Evolutionary conservation across 345 rosid genomes (phyloP).

Genomic region (Aurinia saxatilis): DNA sequence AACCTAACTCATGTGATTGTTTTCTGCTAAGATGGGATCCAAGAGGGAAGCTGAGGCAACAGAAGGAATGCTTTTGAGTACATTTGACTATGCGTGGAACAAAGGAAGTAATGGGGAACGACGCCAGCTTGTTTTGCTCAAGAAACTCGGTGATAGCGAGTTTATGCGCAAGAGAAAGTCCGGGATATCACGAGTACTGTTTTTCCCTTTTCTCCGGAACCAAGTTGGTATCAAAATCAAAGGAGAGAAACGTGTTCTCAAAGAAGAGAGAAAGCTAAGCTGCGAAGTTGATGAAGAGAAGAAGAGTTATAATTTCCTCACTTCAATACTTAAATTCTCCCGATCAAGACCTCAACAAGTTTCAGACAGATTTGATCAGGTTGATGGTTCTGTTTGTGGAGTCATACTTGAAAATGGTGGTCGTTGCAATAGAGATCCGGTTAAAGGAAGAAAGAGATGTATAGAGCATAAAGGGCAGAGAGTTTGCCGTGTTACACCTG

Average conservation of each 20-base stretch:
- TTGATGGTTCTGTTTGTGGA: constrained; percentile 38
- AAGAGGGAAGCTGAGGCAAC: constrained; percentile 55
- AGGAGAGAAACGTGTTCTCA: constrained; percentile 31
- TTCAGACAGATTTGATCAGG: constrained; percentile 18
- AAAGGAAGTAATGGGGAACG: constrained; percentile 65
- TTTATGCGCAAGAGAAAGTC: constrained; percentile 29
- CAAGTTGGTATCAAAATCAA: constrained; percentile 58
- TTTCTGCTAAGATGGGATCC: constrained; percentile 46
- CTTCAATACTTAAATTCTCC: constrained; percentile 40
- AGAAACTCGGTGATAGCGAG: constrained; percentile 39
- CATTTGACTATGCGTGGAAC: constrained; percentile 93
- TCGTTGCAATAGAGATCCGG: constrained; percentile 40
- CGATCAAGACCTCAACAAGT: constrained; percentile 50
- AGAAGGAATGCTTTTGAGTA: constrained; percentile 48
- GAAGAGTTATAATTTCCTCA: constrained; percentile 22
- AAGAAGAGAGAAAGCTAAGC: constrained; percentile 18
- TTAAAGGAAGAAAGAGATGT: constrained; percentile 67
- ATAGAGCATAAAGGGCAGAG: constrained; percentile 57
- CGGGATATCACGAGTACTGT: constrained; percentile 28
- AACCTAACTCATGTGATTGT: neutral
- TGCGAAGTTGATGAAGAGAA: constrained; percentile 30
- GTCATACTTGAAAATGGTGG: constrained; percentile 40
- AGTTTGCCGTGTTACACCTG: constrained; percentile 26
- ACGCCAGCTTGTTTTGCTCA: constrained; percentile 49
- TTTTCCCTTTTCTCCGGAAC: constrained; percentile 32